Evolutionary conservation across 192 early-diverging fungal species (phyloP).

Genomic region (Chytriomyces hyalinus): DNA sequence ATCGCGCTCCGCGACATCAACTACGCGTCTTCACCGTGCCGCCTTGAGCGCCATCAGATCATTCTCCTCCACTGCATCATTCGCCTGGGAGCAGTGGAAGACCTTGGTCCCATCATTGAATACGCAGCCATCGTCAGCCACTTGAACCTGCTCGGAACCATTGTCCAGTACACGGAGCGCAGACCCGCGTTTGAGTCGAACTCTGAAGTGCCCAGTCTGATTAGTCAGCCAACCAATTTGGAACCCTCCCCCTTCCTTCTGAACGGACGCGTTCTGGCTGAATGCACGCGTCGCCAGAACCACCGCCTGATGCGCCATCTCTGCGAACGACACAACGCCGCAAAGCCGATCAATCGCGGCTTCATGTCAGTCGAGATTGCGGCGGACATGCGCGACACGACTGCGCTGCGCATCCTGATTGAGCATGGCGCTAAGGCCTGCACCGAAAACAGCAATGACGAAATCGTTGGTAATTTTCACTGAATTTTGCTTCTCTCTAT

Average conservation of each 20-base stretch:
- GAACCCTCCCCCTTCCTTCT: background rate
- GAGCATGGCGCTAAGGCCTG: constrained; percentile 18
- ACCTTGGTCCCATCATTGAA: constrained; percentile 10
- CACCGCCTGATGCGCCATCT: constrained; percentile 28
- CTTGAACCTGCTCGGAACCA: constrained; percentile 9
- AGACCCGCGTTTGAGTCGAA: background rate
- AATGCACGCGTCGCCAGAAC: constrained; percentile 23
- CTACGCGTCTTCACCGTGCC: background rate
- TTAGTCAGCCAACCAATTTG: background rate
- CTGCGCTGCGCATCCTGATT: constrained; percentile 22
- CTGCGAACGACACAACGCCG: constrained; percentile 12
- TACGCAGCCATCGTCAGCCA: constrained; percentile 25
- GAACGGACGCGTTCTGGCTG: constrained; percentile 5
- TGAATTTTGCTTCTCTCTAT: too few species aligned
- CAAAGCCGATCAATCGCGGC: constrained; percentile 8
- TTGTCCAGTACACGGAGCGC: background rate
- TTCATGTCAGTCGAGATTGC: constrained; percentile 14
- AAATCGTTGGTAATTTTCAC: too few species aligned
- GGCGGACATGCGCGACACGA: background rate
- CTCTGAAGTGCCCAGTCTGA: background rate
- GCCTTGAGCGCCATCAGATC: constrained; percentile 8
- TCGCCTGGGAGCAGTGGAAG: background rate
- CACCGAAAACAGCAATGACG: background rate
- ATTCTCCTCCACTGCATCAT: background rate
- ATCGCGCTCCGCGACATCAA: background rate